Conservation (phyloP, 208 protist genomes). For the Blastocrithidia nonstop region DNA sequence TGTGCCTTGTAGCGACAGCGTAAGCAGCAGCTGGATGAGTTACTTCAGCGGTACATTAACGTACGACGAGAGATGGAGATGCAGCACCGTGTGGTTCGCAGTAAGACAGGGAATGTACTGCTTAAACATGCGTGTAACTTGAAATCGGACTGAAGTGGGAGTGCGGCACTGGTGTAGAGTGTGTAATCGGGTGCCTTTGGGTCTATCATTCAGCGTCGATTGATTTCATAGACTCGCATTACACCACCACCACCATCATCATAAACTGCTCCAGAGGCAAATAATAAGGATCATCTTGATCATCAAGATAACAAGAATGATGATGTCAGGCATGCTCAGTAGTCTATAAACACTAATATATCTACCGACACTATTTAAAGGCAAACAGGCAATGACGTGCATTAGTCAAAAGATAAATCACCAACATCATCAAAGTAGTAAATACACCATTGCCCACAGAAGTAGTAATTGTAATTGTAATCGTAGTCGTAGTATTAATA, state of each 20-base stretch:
- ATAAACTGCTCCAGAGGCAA: not conserved
- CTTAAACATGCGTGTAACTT: conserved; percentile 79
- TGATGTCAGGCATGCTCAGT: no score
- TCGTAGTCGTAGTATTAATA: no score
- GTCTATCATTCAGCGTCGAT: conserved; percentile 34
- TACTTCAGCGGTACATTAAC: conserved; percentile 83
- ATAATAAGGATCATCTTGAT: no score
- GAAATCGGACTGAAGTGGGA: conserved; percentile 65
- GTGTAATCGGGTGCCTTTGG: conserved; percentile 67
- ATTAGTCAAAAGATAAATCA: no score
- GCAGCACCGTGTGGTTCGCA: conserved; percentile 80
- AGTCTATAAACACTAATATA: no score
- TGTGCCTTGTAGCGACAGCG: conserved; percentile 58
- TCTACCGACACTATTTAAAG: no score
- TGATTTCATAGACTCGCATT: conserved; percentile 12
- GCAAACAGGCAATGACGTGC: no score
- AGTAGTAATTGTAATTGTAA: no score
- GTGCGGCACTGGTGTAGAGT: conserved; percentile 46
- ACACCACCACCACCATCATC: not conserved
- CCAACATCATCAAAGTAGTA: no score
- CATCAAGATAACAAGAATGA: no score
- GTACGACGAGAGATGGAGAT: conserved; percentile 60
- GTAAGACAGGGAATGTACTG: conserved; percentile 69
- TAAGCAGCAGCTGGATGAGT: conserved; percentile 74
- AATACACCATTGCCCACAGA: no score